Percentiles rank a stretch among this genome's conserved stretches.
Evolutionary conservation across 2,329 filamentous ascomycete genomes (phyloP).

Genomic region (Cladophialophora yegresii): DNA sequence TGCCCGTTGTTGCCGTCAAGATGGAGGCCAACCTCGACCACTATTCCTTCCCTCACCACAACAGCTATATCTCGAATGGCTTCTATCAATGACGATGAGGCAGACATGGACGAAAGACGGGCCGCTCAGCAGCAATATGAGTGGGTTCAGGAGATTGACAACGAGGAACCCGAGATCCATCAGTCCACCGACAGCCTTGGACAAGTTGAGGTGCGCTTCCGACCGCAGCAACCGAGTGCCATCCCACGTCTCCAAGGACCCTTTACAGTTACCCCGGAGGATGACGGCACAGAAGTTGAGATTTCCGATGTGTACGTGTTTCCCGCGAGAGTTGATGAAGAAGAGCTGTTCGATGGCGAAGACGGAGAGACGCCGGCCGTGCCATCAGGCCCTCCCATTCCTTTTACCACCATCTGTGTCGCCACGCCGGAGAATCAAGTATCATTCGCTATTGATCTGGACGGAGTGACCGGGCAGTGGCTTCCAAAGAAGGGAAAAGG

Average conservation of each 20-base stretch:
- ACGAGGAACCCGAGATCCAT: constrained; percentile 53
- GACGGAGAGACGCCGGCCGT: constrained; percentile 49
- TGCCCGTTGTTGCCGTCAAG: constrained; percentile 85
- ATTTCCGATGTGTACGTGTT: constrained; percentile 63
- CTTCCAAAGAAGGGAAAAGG: constrained; percentile 53
- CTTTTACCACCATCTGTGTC: constrained; percentile 60
- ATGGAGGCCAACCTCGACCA: constrained; percentile 75
- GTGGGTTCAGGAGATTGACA: constrained; percentile 60
- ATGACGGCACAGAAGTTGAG: constrained; percentile 55
- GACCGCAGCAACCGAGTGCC: constrained; percentile 56
- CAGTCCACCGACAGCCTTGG: constrained; percentile 43
- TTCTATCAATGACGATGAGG: constrained; percentile 45
- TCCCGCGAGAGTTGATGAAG: constrained; percentile 54
- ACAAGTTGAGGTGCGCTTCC: constrained; percentile 57
- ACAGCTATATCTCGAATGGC: constrained; percentile 73
- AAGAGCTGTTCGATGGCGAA: constrained; percentile 55
- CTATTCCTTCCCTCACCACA: constrained; percentile 79
- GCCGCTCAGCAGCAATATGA: constrained; percentile 58
- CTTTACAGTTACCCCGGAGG: constrained; percentile 56
- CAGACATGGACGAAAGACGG: constrained; percentile 50
- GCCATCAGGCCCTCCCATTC: constrained; percentile 49
- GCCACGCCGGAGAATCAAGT: constrained; percentile 58
- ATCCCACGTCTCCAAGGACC: constrained; percentile 65
- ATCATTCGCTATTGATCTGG: constrained; percentile 62
- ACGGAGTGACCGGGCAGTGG: constrained; percentile 65